These are phyloP conservation scores for Colletotrichum brevisporum DNA, from an alignment of 2,329 filamentous ascomycete genomes.

Conservation along the genomic window DNA sequence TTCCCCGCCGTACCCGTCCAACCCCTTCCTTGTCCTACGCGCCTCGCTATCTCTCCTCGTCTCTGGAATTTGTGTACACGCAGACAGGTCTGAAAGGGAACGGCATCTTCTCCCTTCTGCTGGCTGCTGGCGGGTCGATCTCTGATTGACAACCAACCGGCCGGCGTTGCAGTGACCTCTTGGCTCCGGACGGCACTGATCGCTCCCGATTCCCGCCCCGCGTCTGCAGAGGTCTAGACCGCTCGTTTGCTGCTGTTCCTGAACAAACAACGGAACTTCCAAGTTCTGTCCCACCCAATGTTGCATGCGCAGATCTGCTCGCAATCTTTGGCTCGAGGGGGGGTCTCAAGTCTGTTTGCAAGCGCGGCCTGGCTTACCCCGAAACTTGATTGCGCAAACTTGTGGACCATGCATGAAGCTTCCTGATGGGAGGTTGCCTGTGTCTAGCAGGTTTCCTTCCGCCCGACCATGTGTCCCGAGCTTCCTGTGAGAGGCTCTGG, in stretches of 20 bases:
- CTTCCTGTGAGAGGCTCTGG: background rate
- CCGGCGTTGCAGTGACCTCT: conserved; percentile 10
- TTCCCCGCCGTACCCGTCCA: conserved; percentile 17
- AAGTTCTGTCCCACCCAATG: no score
- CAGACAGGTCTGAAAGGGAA: no score
- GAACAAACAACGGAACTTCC: no score
- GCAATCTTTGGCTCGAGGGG: background rate
- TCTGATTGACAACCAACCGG: background rate
- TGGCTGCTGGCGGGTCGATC: background rate
- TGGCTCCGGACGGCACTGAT: conserved; percentile 1
- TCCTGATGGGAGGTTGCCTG: background rate
- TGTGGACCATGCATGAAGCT: conserved; percentile 18
- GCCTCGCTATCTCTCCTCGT: background rate
- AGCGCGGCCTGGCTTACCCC: background rate
- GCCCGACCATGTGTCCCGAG: background rate
- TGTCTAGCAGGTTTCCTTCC: background rate
- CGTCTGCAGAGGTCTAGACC: conserved; percentile 19
- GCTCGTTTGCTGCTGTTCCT: background rate
- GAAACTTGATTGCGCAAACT: conserved; percentile 24
- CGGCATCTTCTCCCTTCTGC: background rate
- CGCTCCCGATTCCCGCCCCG: conserved; percentile 11
- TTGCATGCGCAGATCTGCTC: background rate
- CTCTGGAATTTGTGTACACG: no score
- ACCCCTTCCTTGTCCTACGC: background rate
- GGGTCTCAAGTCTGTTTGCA: background rate